Base-by-base conservation (phyloP, 768 basidiomycete species). In the Trametes meyenii region DNA sequence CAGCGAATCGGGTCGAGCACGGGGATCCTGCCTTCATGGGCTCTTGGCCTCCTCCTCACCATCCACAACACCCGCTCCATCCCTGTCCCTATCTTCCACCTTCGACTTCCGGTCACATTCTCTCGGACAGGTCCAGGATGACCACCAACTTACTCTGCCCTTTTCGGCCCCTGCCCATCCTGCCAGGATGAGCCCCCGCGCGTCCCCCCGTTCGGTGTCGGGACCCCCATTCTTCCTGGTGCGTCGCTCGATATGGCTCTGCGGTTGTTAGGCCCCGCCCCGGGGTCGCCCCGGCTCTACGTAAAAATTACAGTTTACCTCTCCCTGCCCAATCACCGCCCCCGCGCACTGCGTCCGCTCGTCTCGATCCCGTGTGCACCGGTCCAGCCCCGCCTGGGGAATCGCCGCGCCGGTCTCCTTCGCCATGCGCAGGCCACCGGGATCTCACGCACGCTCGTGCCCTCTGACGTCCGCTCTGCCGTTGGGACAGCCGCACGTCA, bases 1-100 rank as follows among this genome's bases (percentile, higher is more conserved):
- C 55, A 60, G 62, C 65, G 61, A 66, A 66, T 66, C 54, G 39
- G 54, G 36, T 39, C 39, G 61, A 33, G 61, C 65, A 66, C 65
- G 65, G 54, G 50, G 57, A 55, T 53, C 58, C 46, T 57, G 26
- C 42, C 29, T 12, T 40, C 43, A 21, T 29, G 5, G 54, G 29
- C 48, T 39, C 40, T 45, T 21, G 45, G 5, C 23, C 51, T 21
- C 51, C 10, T 39, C 51, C 40, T 23, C 38, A 5, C n/a, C 49
- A 12, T 23, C 24, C 11, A 4, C 48, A 19, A 5, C 48, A 17
- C 40, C 46, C 29, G 29, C 29, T n/a, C n/a, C 10, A 39, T 21
- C 13, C 29, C n/a, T 35, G 17, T 44, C n/a, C n/a, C n/a, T n/a
- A n/a, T n/a, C n/a, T n/a, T n/a, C n/a, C n/a, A n/a, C n/a, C 40